Base-by-base conservation (phyloP, 495 filamentous ascomycete genomes). In the Aspergillus conjunctus region DNA sequence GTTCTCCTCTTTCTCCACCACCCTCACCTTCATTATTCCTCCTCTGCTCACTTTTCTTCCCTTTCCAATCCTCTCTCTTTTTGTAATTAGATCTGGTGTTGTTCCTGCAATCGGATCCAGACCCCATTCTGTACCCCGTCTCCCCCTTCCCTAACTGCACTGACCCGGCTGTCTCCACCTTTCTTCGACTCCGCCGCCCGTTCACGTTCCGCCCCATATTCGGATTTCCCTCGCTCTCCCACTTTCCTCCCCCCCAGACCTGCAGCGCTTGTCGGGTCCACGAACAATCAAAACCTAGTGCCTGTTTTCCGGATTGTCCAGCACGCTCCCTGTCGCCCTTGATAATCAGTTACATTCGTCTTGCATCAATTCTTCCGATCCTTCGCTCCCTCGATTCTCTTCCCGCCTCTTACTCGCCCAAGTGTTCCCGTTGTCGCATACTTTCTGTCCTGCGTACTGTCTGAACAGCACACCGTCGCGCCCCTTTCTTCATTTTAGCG, bases 151-250 rank as follows among this genome's bases (percentile, higher is more conserved):
- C 39, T 51, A 5, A 41, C 32, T 49, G 45, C 44, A 56, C 57
- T 21, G 48, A 57, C 46, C 62, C 51, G 57, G 11, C 17, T 55
- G 33, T 54, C 57, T 63, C 64, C 54, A 58, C 67, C 53, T 33
- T 58, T 49, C 21, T 56, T 62, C 59, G 54, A 64, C 53, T 68
- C 65, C 65, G 61, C 66, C 66, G 60, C 53, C 62, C 51, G 58
- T 64, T 67, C 61, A 57, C 63, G 55, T 64, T 69, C 67, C 61
- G 64, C 62, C 59, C 67, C 67, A 69, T 60, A 60, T 60, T 59
- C 54, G 26, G 26, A 26, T 61, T 58, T 62, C 61, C 49, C 60
- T 58, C 62, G 32, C 59, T 54, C 65, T 49, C 33, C 45, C 56
- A 54, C 58, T 44, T 26, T 5, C 54, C 17, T 5, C 54, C 17